phyloP scores from a whole-genome alignment of 2,329 filamentous ascomycete species.

The Sporothrix humicola region DNA sequence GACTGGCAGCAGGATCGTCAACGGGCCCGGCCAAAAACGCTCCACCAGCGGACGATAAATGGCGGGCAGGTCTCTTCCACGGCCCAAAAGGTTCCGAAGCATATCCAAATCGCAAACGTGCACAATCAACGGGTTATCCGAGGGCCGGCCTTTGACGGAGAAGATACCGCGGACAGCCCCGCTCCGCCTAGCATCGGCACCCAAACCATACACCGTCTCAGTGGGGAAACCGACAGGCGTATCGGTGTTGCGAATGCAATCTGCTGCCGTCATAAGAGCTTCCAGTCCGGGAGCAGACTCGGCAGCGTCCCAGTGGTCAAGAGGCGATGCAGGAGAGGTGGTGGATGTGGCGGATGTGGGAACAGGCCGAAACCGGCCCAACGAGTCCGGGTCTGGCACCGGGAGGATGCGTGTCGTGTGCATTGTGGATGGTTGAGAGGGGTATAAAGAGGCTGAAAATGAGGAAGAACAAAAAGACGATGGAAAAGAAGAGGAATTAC shows the following conservation, averaged over 20 bases:
- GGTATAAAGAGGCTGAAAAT: background rate
- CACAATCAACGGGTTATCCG: conserved; percentile 94
- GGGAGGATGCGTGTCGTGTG: conserved; percentile 38
- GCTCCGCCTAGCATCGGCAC: conserved; percentile 91
- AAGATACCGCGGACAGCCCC: conserved; percentile 90
- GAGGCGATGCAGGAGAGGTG: background rate
- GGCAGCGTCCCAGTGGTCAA: conserved; percentile 50
- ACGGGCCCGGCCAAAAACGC: conserved; percentile 90
- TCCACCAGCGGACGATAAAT: conserved; percentile 81
- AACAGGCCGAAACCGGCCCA: conserved; percentile 37
- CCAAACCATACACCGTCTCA: conserved; percentile 95
- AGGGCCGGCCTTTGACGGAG: conserved; percentile 83
- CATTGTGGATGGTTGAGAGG: conserved; percentile 31
- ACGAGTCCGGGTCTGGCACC: conserved; percentile 34
- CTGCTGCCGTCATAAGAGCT: conserved; percentile 67
- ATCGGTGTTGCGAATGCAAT: conserved; percentile 67
- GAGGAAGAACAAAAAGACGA: background rate
- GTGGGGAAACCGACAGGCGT: conserved; percentile 93
- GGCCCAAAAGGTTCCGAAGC: conserved; percentile 65
- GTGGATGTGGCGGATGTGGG: background rate
- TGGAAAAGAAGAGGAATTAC: background rate
- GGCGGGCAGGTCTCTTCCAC: conserved; percentile 61
- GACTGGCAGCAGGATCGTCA: conserved; percentile 87
- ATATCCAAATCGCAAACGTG: conserved; percentile 84
- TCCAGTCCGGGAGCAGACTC: conserved; percentile 43